Evolutionary conservation across 148 eudicot genomes (phyloP), one percentile per base, ranked within the genome.

Genomic region (Linanthus parryae): DNA sequence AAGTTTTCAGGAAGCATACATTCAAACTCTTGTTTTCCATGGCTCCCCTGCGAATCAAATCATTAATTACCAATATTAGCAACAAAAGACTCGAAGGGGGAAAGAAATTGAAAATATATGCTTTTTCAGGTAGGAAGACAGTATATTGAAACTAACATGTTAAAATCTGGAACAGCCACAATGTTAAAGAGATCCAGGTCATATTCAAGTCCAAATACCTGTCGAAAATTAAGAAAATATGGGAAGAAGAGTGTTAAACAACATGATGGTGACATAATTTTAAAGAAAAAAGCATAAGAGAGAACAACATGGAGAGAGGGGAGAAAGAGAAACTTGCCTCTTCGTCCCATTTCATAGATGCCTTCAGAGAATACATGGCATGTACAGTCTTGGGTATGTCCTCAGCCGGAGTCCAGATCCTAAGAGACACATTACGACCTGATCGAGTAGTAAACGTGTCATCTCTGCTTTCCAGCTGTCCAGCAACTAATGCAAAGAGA

Each of bases 341-440:
- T 66, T 94, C 99, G 66, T 94, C 99, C 99, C 99, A 94, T 72
- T 94, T 94, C 99, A 94, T 94, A 19, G 99, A 88, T 7, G 91
- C 91, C 80, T 94, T 88, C 26, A 94, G 84, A 62, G 96, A 94
- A 71, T 94, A 84, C 99, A 94, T 94, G 41, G 99, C 99, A 76
- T 94, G 99, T 13, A 43, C 82, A 27, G 99, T 94, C 59, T 94
- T 94, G 22, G 95, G 91, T 56, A 88, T 33, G 58, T 94, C 99
- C 17, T 84, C 74, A 5, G 85, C 58, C 18, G 96, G 96, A 22
- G 96, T 84, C 91, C 94, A 94, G 36, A 94, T 94, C 65, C 91
- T 81, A 39, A 94, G 88, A 22, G 83, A 69, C 21, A 94, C 95
- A 52, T 82, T 64, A 37, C 99, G 83, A 66, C 99, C 99, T 25